Evolutionary conservation across 257 asterid genomes (phyloP).

Genomic region (Nemophila menziesii): DNA sequence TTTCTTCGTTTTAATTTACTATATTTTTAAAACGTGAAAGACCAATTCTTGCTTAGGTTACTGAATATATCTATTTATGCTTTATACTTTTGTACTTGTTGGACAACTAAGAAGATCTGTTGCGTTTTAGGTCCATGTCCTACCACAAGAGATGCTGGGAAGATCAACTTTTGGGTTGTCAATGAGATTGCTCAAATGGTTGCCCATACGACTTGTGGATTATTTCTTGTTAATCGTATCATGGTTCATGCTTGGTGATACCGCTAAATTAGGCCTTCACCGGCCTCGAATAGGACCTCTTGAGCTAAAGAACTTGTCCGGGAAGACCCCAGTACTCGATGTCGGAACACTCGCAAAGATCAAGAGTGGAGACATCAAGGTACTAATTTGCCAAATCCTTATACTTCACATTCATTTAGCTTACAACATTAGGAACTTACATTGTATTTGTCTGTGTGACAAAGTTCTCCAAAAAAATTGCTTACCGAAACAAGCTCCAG

Average conservation of each 20-base stretch:
- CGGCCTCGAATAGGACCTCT: slow-evolving; percentile 51
- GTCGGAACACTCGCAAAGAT: slow-evolving; percentile 69
- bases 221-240: slow-evolving; percentile 34
- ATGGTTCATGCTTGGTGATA: slow-evolving; percentile 45
- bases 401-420: not conserved
- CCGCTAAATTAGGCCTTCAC: slow-evolving; percentile 41
- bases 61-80: too few species aligned
- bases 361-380: slow-evolving; percentile 66
- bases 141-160: slow-evolving; percentile 73
- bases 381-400: slow-evolving; percentile 13
- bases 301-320: slow-evolving; percentile 49
- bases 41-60: too few species aligned
- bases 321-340: slow-evolving; percentile 59
- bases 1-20: too few species aligned
- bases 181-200: slow-evolving; percentile 69
- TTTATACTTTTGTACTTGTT: too few species aligned
- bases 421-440: not conserved
- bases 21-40: too few species aligned
- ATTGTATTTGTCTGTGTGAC: slow-evolving; percentile 16
- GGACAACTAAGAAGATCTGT: too few species aligned
- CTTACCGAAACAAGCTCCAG: slow-evolving; percentile 24
- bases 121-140: slow-evolving; percentile 51
- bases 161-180: slow-evolving; percentile 66
- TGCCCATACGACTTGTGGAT: slow-evolving; percentile 57
- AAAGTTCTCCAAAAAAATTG: slow-evolving; percentile 17